A percentile compares a stretch with the other conserved stretches of the same genome.
Evolutionary conservation across 2,329 filamentous ascomycete species (phyloP).

Genomic region (Beauveria medogensis): DNA sequence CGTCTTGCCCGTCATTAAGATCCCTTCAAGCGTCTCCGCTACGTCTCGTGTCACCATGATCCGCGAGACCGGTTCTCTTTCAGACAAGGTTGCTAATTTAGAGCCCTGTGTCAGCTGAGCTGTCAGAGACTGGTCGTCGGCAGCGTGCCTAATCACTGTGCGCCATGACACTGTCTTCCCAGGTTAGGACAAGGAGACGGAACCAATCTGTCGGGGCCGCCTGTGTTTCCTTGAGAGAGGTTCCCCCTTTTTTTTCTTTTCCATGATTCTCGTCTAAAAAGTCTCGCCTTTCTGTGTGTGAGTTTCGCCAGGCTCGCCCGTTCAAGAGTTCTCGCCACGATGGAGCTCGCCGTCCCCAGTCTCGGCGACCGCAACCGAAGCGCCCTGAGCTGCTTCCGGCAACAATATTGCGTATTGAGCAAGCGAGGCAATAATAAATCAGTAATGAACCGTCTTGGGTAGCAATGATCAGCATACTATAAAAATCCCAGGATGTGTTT

Average conservation of each 20-base stretch:
- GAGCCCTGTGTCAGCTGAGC: not conserved
- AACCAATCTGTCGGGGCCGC: not conserved
- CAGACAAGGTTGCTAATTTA: not conserved
- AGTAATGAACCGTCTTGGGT: not conserved
- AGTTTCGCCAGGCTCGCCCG: not conserved
- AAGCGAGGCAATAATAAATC: not conserved
- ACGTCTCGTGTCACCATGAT: not conserved
- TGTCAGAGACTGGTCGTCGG: not conserved
- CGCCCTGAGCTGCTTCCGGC: not conserved
- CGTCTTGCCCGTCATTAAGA: too few species aligned
- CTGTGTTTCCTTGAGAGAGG: not conserved
- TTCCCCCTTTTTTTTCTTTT: not conserved
- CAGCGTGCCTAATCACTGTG: not conserved
- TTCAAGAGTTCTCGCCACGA: not conserved
- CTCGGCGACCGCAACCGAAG: not conserved
- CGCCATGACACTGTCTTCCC: too few species aligned
- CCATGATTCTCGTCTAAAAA: not conserved
- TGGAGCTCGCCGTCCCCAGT: not conserved
- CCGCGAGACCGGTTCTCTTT: not conserved
- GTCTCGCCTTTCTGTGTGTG: not conserved
- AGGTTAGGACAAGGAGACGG: too few species aligned
- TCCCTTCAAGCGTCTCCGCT: not conserved
- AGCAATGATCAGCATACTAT: not conserved
- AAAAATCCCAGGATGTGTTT: not conserved
- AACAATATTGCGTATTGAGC: not conserved